These are phyloP conservation scores for Pythium myriotylum DNA, from an alignment of 352 stramenopile species.

Conservation along the genomic window DNA sequence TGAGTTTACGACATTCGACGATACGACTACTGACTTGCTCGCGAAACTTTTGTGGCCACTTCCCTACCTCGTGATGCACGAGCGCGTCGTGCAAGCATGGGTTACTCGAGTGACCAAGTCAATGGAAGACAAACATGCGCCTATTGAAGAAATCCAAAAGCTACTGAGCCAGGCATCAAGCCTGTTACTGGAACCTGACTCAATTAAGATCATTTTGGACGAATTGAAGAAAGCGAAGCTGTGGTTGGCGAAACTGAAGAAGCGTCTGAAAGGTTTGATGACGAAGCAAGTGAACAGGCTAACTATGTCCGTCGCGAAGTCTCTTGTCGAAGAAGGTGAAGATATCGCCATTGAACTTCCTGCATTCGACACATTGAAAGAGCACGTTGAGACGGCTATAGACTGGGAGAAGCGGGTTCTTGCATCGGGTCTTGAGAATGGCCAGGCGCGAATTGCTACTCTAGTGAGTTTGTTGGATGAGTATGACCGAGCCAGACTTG, in stretches of 20 bases:
- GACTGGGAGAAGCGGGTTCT: constrained; percentile 84
- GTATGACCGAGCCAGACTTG: constrained; percentile 71
- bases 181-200: constrained; percentile 71
- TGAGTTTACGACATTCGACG: constrained; percentile 25
- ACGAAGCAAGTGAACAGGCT: constrained; percentile 70
- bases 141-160: constrained; percentile 52
- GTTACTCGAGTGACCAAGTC: constrained; percentile 53
- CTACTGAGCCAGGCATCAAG: constrained; percentile 60
- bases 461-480: constrained; percentile 76
- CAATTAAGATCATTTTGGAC: constrained; percentile 78
- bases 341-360: constrained; percentile 76
- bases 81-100: constrained; percentile 71
- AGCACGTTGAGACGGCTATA: constrained; percentile 73
- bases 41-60: constrained; percentile 72
- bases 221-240: constrained; percentile 80
- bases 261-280: constrained; percentile 72
- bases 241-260: constrained; percentile 87
- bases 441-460: constrained; percentile 72
- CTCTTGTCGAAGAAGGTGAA: constrained; percentile 80
- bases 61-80: constrained; percentile 63
- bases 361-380: constrained; percentile 79
- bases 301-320: constrained; percentile 55
- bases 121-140: constrained; percentile 64
- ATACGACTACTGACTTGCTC: constrained; percentile 45
- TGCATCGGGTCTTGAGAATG: constrained; percentile 73